A percentile compares a stretch with the other conserved stretches of the same genome.
Evolutionary conservation across 345 rosid species (phyloP).

Genomic region (Camelina sativa): DNA sequence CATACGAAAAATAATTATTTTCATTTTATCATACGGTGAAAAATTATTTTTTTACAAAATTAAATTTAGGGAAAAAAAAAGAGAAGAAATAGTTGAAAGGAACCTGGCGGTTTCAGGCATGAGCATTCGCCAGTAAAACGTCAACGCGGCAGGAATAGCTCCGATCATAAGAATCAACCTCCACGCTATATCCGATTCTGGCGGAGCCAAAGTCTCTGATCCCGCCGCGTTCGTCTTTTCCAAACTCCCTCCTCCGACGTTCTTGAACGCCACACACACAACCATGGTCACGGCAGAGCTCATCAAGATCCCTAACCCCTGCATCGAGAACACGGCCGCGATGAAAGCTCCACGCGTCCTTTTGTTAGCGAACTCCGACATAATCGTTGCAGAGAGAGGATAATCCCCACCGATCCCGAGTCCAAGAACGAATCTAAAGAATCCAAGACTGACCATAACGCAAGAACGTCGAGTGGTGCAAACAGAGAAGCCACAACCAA

Average conservation of each 20-base stretch:
- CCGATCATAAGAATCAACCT: slow-evolving; percentile 76
- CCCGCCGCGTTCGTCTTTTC: slow-evolving; percentile 14
- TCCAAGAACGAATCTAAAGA: slow-evolving; percentile 70
- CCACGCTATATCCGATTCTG: slow-evolving; percentile 67
- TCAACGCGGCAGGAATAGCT: slow-evolving; percentile 77
- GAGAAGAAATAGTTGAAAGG: background rate
- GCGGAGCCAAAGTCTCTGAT: slow-evolving; percentile 42
- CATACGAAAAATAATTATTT: too few species aligned
- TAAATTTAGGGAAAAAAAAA: too few species aligned
- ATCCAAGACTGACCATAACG: slow-evolving; percentile 60
- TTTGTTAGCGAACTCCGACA: slow-evolving; percentile 84
- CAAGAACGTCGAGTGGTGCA: slow-evolving; percentile 55
- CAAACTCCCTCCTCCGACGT: slow-evolving; percentile 2
- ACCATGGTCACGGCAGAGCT: slow-evolving; percentile 61
- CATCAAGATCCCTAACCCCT: slow-evolving; percentile 69
- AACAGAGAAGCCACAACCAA: slow-evolving; percentile 69
- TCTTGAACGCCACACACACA: slow-evolving; percentile 49
- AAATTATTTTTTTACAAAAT: too few species aligned
- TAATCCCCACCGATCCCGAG: slow-evolving; percentile 83
- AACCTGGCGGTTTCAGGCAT: slow-evolving; percentile 94
- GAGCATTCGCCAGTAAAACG: slow-evolving; percentile 78
- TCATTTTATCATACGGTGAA: too few species aligned
- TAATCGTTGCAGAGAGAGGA: slow-evolving; percentile 78
- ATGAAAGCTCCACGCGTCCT: slow-evolving; percentile 74
- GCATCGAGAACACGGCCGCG: slow-evolving; percentile 78